Conservation (phyloP, 2,329 filamentous ascomycete species). For the Hymenoscyphus fructigenus region DNA sequence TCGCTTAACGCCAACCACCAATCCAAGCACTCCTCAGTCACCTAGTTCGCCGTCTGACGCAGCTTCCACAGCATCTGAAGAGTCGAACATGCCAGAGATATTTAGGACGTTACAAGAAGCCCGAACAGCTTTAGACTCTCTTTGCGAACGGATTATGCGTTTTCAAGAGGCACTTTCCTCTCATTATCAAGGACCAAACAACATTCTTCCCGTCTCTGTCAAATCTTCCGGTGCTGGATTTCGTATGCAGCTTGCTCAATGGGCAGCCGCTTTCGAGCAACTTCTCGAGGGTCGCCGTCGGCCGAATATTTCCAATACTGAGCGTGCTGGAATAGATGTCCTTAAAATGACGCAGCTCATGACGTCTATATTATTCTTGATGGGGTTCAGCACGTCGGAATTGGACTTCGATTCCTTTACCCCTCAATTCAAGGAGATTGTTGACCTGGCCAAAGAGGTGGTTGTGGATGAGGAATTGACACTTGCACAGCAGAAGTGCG, state of each 20-base stretch:
- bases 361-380: constrained; percentile 55
- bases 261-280: constrained; percentile 56
- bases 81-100: constrained; percentile 26
- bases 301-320: constrained; percentile 48
- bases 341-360: constrained; percentile 64
- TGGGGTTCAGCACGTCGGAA: constrained; percentile 60
- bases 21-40: constrained; percentile 30
- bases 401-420: constrained; percentile 57
- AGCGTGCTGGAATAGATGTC: constrained; percentile 59
- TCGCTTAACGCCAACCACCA: constrained; percentile 43
- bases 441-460: constrained; percentile 57
- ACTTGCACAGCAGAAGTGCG: constrained; percentile 27
- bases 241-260: constrained; percentile 51
- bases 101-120: constrained; percentile 56
- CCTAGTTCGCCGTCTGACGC: constrained; percentile 46
- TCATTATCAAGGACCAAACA: constrained; percentile 44
- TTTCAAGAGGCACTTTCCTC: constrained; percentile 57
- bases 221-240: constrained; percentile 40
- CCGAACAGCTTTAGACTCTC: constrained; percentile 54
- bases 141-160: constrained; percentile 56
- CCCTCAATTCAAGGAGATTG: constrained; percentile 52
- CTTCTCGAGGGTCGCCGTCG: constrained; percentile 50
- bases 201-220: constrained; percentile 43
- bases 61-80: constrained; percentile 22
- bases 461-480: constrained; percentile 41